Base-by-base conservation (phyloP, 2,329 filamentous ascomycete genomes). In the Metarhizium album region DNA sequence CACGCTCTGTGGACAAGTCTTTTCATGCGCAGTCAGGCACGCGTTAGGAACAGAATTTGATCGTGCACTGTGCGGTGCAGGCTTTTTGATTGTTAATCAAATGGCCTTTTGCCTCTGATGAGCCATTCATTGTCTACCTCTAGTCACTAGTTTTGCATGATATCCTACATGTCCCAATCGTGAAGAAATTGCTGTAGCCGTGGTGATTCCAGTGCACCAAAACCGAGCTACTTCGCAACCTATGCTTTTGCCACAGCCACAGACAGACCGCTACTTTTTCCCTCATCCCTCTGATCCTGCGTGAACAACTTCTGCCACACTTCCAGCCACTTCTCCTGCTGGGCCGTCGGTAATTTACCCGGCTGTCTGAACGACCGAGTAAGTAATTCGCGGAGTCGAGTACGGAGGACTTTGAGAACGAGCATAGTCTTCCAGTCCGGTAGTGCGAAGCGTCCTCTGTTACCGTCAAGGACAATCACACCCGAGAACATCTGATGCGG, bases 391-490 rank as follows among this genome's bases (percentile, higher is more conserved):
- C 84, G 82, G 18, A 95, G 72, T 24, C 86, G 78, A 2, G 75
- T 72, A 20, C 89, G 80, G 49, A 97, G 71, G 5, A 83, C 80
- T 68, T 96, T 96, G 61, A 98, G 71, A n/a, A 86, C 90, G 35
- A 95, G 79, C 76, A 93, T 84, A 0, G 84, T 84, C 69, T 90
- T 94, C 90, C 91, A 97, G 63, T 95, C 87, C 4, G 83, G 78
- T 1, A 94, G 78, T 22, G 85, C 80, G 64, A 97, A 95, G 46
- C 88, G 80, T 46, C 91, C 79, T 29, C 90, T 79, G 64, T 95
- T 95, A 43, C 88, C 86, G 63, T 96, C 93, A 43, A 98, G 77
- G 20, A 89, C 78, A 40, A 96, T 77, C 2, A 95, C 85, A 14
- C 93, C 93, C 0, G 90, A 81, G 63, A 88, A 95, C 72, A 96